Conservation (phyloP, 768 basidiomycete genomes). For the Tricholoma matsutake region DNA sequence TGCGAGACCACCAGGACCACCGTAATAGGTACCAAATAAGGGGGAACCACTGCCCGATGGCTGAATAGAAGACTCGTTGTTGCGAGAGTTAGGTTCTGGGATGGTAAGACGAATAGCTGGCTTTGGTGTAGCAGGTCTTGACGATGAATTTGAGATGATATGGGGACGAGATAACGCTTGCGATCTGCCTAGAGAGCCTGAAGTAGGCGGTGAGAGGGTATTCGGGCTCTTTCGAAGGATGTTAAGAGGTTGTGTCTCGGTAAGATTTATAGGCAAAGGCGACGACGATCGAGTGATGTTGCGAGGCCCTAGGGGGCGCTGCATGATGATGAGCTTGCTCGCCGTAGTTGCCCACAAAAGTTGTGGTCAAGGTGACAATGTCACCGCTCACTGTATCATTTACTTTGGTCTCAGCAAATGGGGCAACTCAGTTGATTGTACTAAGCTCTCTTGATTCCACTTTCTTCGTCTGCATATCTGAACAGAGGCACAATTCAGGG, state of each 20-base stretch:
- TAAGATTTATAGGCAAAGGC: slow-evolving; percentile 19
- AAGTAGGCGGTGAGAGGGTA: slow-evolving; percentile 16
- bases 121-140: slow-evolving; percentile 29
- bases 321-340: slow-evolving; percentile 19
- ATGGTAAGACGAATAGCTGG: slow-evolving; percentile 29
- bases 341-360: slow-evolving; percentile 21
- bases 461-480: background rate
- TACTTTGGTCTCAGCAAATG: slow-evolving; percentile 26
- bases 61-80: slow-evolving; percentile 10
- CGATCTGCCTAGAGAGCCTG: slow-evolving; percentile 26
- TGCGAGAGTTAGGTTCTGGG: slow-evolving; percentile 19
- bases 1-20: slow-evolving; percentile 33
- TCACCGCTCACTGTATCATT: slow-evolving; percentile 21
- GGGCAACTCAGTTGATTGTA: slow-evolving; percentile 13
- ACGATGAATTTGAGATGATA: slow-evolving; percentile 23
- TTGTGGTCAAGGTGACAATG: slow-evolving; percentile 28
- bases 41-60: slow-evolving; percentile 24
- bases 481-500: too few species aligned
- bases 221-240: slow-evolving; percentile 25
- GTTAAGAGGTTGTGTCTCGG: slow-evolving; percentile 28
- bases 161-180: slow-evolving; percentile 27
- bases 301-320: slow-evolving; percentile 53
- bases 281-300: slow-evolving; percentile 38
- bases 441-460: background rate
- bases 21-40: slow-evolving; percentile 39